phyloP scores from a whole-genome alignment of 2,329 filamentous ascomycete genomes.

The Claviceps fusiformis region DNA sequence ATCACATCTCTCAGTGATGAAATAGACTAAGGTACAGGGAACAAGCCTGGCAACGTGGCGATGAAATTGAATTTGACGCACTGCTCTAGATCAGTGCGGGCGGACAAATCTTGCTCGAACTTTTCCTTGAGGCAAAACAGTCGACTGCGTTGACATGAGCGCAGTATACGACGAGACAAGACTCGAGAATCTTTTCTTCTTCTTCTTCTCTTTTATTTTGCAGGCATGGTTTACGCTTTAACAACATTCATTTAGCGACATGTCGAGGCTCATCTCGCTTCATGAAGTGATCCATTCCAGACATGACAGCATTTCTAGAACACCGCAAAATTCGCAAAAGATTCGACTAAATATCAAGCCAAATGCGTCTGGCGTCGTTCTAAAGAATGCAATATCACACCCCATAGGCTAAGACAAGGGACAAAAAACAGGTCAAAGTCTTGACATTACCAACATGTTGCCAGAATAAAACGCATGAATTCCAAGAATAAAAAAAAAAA shows the following conservation, averaged over 20 bases:
- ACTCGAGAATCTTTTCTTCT: background rate
- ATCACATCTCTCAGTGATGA: background rate
- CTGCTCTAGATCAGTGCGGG: background rate
- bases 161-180: background rate
- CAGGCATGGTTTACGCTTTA: background rate
- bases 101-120: background rate
- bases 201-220: background rate
- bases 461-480: background rate
- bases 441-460: background rate
- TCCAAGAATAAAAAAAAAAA: background rate
- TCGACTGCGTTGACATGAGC: background rate
- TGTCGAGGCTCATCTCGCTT: background rate
- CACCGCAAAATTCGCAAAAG: background rate
- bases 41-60: background rate
- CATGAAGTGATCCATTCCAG: background rate
- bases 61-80: background rate
- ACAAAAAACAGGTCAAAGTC: background rate
- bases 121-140: background rate
- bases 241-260: background rate
- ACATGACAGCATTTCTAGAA: background rate
- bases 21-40: background rate
- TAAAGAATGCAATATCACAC: background rate
- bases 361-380: background rate
- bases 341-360: background rate
- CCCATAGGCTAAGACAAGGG: too few species aligned